Evolutionary conservation across 23 red algal species (phyloP), one percentile per base, ranked within the genome.

Genomic region (Gracilaria gracilis): DNA sequence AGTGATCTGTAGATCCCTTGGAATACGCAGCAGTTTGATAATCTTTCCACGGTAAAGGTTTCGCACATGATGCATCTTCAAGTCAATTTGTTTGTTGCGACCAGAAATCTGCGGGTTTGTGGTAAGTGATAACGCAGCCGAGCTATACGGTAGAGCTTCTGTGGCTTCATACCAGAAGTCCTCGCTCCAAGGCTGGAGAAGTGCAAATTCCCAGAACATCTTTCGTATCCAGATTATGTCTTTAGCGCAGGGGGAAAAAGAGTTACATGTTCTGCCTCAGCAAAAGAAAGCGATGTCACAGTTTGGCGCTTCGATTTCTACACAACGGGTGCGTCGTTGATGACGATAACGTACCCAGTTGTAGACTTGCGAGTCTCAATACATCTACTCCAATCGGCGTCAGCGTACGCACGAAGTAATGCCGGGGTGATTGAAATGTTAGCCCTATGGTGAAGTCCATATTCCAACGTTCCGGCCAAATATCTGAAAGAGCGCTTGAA

Each of bases 221-320:
- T n/a, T 83, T 83, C 80, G 0, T 28, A 83, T 64, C 80, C 80
- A 83, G 0, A 16, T 57, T 0, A 64, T 39, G 28, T 83, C 80
- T 20, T 65, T 83, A 12, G 54, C 80, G n/a, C 11, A 62, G 62
- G 80, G 0, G n/a, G 29, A 39, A 2, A n/a, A n/a, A 83, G 58
- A 9, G 80, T 17, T 28, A 46, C 47, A 64, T 83, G 25, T 0
- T 83, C 51, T 17, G 80, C 44, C 62, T 83, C 49, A 13, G 76
- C 29, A 27, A 23, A 83, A 16, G 53, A 83, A 21, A 34, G 48
- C 17, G 51, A 0, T 13, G 62, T 1, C 9, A 40, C 53, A 14
- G 0, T 36, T 39, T 39, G 80, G 0, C 53, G 55, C 27, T 83
- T 83, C 12, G 54, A 62, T 15, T 83, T 65, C 80, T 50, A 83